Base-by-base conservation (phyloP, 225 moss, liverwort and hornwort species). In the Asterella californica region DNA sequence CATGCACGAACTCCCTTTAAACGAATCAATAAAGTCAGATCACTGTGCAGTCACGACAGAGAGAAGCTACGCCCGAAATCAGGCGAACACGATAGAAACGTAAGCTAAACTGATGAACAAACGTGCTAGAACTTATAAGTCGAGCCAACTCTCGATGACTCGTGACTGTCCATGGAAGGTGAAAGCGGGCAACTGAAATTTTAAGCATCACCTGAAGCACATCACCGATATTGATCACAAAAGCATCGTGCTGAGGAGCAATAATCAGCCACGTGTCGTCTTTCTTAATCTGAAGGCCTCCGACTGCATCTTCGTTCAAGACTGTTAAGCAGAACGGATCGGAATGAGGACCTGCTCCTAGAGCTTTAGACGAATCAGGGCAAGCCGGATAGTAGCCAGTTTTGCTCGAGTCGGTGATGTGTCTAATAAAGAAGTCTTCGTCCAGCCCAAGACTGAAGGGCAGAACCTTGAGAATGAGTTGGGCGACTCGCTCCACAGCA, bases 141-240 rank as follows among this genome's bases (percentile, higher is more conserved):
- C 12, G 52, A 12, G 52, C 12, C 52, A 12, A 52, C n/a, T n/a
- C n/a, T n/a, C n/a, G n/a, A n/a, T n/a, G n/a, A n/a, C n/a, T n/a
- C n/a, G n/a, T 52, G 14, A 17, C 52, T 6, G 17, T 52, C 52
- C 52, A 52, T 12, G 14, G 48, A 17, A 52, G 17, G 52, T 52
- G 52, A 52, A 52, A 48, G 48, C 7, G 11, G 11, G 11, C 1
- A 17, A 52, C 17, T 1, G 52, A 17, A 52, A 52, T 6, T 12
- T 52, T 10, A 37, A 72, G 5, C 25, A 17, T 72, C 15, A 82
- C 82, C 82, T 82, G 78, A 4, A 82, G 38, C 33, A 49, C 50
- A 68, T 82, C 82, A 14, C 82, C 82, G 30, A 82, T 76, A 49
- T 82, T 82, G 42, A 82, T 70, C 42, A 82, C 77, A 33, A 82